phyloP scores from a whole-genome alignment of 164 flowering plant genomes.

The Vitis vinifera region DNA sequence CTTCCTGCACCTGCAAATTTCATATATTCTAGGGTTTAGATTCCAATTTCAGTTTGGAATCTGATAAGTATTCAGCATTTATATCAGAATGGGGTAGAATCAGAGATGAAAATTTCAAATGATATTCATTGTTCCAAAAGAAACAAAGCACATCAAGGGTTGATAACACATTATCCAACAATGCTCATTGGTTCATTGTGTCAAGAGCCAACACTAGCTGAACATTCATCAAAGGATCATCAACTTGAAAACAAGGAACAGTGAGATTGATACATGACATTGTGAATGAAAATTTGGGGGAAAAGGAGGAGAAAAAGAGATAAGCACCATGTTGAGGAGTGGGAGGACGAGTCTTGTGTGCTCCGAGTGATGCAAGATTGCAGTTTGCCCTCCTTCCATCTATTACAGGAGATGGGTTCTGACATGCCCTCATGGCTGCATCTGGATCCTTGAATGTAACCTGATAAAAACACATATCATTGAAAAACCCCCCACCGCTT shows the following conservation, averaged over 20 bases:
- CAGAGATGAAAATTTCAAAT: neutral
- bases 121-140: too few species aligned
- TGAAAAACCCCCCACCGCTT: neutral
- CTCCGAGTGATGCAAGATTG: constrained; percentile 70
- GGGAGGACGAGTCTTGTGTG: constrained; percentile 44
- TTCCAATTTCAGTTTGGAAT: constrained; percentile 5
- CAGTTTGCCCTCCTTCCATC: constrained; percentile 74
- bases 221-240: too few species aligned
- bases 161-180: neutral
- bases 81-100: neutral
- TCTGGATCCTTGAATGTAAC: constrained; percentile 68
- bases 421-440: constrained; percentile 64
- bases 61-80: neutral
- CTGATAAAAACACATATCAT: constrained; percentile 16
- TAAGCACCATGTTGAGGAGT: constrained; percentile 45
- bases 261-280: neutral
- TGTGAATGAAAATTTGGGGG: neutral
- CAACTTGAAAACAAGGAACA: neutral
- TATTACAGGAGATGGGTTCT: constrained; percentile 63
- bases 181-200: neutral
- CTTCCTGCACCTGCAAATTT: constrained; percentile 38
- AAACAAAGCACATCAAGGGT: neutral
- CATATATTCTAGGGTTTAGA: constrained; percentile 3
- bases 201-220: too few species aligned
- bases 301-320: neutral